Percentiles rank a stretch among this genome's conserved stretches.
Conservation (phyloP, 257 asterid species). For the Solanum acaule region DNA sequence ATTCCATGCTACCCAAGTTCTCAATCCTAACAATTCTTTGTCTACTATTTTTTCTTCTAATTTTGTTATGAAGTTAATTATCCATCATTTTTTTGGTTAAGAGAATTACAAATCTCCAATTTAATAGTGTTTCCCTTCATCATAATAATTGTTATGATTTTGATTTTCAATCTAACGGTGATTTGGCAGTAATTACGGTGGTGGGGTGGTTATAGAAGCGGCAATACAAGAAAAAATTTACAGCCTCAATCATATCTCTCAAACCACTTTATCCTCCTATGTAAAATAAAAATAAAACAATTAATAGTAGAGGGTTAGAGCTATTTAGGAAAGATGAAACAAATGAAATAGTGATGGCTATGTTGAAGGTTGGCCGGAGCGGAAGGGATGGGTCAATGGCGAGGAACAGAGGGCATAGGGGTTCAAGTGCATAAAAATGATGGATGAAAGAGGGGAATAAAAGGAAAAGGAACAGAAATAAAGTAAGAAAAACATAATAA, state of each 20-base stretch:
- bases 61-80: neutral
- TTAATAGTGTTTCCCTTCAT: neutral
- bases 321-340: neutral
- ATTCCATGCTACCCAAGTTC: neutral
- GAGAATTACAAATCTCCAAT: neutral
- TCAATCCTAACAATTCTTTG: neutral
- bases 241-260: neutral
- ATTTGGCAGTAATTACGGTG: neutral
- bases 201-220: neutral
- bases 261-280: neutral
- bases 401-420: neutral
- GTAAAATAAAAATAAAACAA: neutral
- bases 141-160: neutral
- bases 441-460: neutral
- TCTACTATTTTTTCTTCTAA: neutral
- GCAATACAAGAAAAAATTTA: neutral
- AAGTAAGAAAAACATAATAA: neutral
- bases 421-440: neutral
- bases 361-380: neutral
- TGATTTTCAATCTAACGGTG: neutral
- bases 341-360: neutral
- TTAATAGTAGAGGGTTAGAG: neutral
- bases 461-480: neutral
- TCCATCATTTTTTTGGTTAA: neutral
- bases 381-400: neutral